Conservation (phyloP, 352 stramenopile genomes). For the Phytopythium oedochilum region DNA sequence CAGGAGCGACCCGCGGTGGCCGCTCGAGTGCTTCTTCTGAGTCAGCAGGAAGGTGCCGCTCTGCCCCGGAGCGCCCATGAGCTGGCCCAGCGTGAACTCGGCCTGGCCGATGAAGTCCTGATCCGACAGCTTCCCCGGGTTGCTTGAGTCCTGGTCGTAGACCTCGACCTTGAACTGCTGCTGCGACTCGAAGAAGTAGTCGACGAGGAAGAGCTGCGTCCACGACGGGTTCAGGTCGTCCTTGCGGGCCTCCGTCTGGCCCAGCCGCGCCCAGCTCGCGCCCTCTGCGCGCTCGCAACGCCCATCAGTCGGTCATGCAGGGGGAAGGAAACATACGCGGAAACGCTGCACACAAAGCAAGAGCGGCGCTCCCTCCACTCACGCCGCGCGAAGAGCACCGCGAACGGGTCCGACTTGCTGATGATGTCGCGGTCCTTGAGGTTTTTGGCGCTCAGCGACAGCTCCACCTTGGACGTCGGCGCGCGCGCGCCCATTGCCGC, state of each 20-base stretch:
- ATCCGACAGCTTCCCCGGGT: slow-evolving; percentile 46
- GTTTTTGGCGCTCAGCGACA: slow-evolving; percentile 75
- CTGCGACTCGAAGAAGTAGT: slow-evolving; percentile 83
- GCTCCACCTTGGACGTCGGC: slow-evolving; percentile 62
- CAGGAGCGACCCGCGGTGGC: slow-evolving; percentile 44
- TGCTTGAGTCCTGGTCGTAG: slow-evolving; percentile 79
- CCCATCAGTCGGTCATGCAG: background rate
- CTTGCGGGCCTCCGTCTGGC: slow-evolving; percentile 74
- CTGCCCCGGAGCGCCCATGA: slow-evolving; percentile 73
- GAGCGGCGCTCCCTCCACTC: background rate
- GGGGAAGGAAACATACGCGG: no score
- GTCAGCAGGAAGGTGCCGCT: slow-evolving; percentile 55
- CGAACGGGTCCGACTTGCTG: slow-evolving; percentile 87
- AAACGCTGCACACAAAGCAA: background rate
- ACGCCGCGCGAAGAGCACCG: slow-evolving; percentile 47
- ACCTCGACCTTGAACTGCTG: slow-evolving; percentile 84
- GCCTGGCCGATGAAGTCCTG: slow-evolving; percentile 73
- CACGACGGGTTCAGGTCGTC: slow-evolving; percentile 78
- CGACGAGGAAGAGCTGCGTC: slow-evolving; percentile 71
- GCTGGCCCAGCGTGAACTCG: slow-evolving; percentile 72
- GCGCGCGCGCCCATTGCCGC: slow-evolving; percentile 7
- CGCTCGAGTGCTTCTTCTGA: slow-evolving; percentile 27
- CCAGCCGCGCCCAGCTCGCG: slow-evolving; percentile 59
- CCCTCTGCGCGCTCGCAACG: slow-evolving; percentile 21
- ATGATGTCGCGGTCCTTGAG: slow-evolving; percentile 86